Percentiles rank a stretch among this genome's conserved stretches.
These are phyloP conservation scores for Ganoderma lingzhi DNA, from an alignment of 1,284 basidiomycete genomes.

Conservation along the genomic window DNA sequence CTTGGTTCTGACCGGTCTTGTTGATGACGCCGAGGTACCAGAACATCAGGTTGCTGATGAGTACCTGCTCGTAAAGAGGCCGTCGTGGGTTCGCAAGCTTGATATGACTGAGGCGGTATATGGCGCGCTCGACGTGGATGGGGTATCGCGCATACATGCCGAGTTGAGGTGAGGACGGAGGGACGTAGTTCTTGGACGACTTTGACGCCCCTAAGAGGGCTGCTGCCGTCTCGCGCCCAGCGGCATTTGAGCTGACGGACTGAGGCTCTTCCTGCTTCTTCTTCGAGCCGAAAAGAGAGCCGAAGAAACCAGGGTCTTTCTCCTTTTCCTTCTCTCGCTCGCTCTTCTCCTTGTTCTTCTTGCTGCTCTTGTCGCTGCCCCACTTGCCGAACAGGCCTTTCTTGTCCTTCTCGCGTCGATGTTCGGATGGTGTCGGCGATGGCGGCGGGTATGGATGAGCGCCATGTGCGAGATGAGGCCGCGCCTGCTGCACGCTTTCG, in stretches of 20 bases:
- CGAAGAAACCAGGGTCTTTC: slow-evolving; percentile 85
- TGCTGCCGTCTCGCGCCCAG: slow-evolving; percentile 83
- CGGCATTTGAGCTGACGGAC: slow-evolving; percentile 55
- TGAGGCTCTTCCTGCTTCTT: slow-evolving; percentile 80
- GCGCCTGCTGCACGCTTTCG: slow-evolving; percentile 36
- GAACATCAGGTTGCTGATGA: slow-evolving; percentile 99
- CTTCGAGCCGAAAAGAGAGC: slow-evolving; percentile 85
- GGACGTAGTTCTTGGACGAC: slow-evolving; percentile 70
- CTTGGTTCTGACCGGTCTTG: slow-evolving; percentile 62
- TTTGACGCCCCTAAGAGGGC: slow-evolving; percentile 85
- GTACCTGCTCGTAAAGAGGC: slow-evolving; percentile 96
- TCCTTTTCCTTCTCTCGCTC: slow-evolving; percentile 67
- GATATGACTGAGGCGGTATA: slow-evolving; percentile 97
- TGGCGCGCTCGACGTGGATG: slow-evolving; percentile 97
- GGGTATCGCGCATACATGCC: slow-evolving; percentile 88
- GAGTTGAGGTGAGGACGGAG: slow-evolving; percentile 69
- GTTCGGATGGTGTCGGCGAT: slow-evolving; percentile 41
- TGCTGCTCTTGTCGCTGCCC: slow-evolving; percentile 66
- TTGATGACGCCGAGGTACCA: slow-evolving; percentile 99
- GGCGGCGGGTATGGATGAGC: slow-evolving; percentile 38
- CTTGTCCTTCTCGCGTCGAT: slow-evolving; percentile 71
- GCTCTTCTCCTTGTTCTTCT: slow-evolving; percentile 56
- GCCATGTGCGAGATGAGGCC: slow-evolving; percentile 38
- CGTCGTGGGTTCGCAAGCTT: slow-evolving; percentile 97
- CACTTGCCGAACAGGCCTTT: slow-evolving; percentile 81